Evolutionary conservation across 2,329 filamentous ascomycete genomes (phyloP).

Genomic region (Calonectria montana): DNA sequence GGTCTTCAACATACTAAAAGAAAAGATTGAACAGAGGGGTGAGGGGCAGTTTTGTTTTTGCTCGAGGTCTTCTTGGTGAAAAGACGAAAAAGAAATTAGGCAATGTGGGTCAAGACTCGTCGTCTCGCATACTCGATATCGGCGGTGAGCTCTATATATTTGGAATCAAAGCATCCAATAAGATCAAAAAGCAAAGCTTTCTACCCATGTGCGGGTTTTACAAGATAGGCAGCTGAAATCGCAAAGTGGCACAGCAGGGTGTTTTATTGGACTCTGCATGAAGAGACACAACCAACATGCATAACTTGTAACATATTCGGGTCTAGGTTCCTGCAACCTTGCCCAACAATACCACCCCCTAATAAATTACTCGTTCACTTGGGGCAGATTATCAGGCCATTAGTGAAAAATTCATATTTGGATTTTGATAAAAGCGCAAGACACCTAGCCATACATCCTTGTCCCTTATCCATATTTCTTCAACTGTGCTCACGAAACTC

Average conservation of each 20-base stretch:
- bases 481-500: neutral
- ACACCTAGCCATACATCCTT: neutral
- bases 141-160: neutral
- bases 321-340: neutral
- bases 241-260: neutral
- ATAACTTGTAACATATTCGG: neutral
- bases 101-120: neutral
- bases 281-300: conserved; percentile 5
- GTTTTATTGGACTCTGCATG: neutral
- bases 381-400: neutral
- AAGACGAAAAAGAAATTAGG: no score
- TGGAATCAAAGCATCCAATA: neutral
- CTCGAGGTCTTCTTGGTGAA: no score
- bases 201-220: neutral
- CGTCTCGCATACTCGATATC: neutral
- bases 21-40: neutral
- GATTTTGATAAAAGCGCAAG: neutral
- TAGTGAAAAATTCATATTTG: neutral
- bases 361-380: neutral
- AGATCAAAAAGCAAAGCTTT: neutral
- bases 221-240: neutral
- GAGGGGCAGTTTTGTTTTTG: neutral
- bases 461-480: neutral
- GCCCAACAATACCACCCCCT: neutral
- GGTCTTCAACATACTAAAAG: no score